Evolutionary conservation across 768 basidiomycete species (phyloP).

Genomic region (Goffeauzyma gilvescens): DNA sequence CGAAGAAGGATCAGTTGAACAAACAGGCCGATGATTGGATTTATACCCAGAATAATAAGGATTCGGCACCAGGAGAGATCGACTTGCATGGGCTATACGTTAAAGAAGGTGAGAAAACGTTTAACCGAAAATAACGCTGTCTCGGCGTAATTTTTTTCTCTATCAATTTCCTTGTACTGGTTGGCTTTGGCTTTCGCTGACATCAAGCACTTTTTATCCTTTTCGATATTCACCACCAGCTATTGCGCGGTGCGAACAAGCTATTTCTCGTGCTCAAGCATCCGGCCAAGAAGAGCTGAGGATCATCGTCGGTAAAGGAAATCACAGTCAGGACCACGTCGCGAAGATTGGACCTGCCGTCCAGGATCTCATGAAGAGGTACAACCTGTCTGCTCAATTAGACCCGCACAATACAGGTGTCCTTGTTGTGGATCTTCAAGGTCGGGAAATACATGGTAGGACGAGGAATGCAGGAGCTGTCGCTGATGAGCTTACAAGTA

Average conservation of each 20-base stretch:
- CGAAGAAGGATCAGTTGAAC: conserved; percentile 60
- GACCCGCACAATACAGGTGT: conserved; percentile 73
- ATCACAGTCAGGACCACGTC: conserved; percentile 55
- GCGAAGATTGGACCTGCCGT: conserved; percentile 87
- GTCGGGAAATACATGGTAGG: conserved; percentile 28
- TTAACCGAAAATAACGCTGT: no score
- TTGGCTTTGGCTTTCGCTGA: background rate
- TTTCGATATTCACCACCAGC: no score
- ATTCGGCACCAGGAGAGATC: conserved; percentile 53
- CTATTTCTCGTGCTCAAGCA: conserved; percentile 48
- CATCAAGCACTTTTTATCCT: no score
- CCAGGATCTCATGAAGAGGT: conserved; percentile 64
- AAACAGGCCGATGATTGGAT: conserved; percentile 73
- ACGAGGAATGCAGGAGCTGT: conserved; percentile 40
- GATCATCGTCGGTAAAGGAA: conserved; percentile 77
- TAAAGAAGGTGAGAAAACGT: conserved; percentile 48
- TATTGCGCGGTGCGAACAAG: conserved; percentile 49
- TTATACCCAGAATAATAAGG: conserved; percentile 43
- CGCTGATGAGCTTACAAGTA: conserved; percentile 41
- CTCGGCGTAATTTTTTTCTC: background rate
- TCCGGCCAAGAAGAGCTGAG: conserved; percentile 47
- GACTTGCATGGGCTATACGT: conserved; percentile 86
- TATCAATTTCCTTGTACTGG: background rate
- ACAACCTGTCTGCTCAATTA: conserved; percentile 50
- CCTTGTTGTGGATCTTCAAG: conserved; percentile 53